Conservation (phyloP, 495 filamentous ascomycete species). For the Penicillium bialowiezense region DNA sequence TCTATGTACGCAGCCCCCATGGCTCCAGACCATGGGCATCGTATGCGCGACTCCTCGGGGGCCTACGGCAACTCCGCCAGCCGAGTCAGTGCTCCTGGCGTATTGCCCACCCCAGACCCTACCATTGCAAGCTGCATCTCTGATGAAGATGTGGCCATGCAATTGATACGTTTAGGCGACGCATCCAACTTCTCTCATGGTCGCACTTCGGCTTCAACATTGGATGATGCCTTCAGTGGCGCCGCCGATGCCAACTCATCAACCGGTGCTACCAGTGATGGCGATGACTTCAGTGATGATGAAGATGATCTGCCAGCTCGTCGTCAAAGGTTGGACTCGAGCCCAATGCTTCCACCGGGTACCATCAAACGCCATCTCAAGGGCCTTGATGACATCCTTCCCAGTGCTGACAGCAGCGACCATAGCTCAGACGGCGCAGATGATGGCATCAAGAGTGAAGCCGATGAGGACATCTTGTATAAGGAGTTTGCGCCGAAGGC, state of each 20-base stretch:
- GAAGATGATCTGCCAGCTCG: constrained; percentile 62
- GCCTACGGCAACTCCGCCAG: constrained; percentile 37
- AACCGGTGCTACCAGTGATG: constrained; percentile 73
- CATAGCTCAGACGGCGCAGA: constrained; percentile 61
- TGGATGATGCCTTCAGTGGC: constrained; percentile 88
- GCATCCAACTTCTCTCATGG: constrained; percentile 85
- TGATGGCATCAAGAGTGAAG: constrained; percentile 53
- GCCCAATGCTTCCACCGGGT: constrained; percentile 50
- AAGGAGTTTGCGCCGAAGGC: constrained; percentile 41
- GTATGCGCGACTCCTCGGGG: constrained; percentile 54
- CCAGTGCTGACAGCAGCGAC: constrained; percentile 66
- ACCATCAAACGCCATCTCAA: constrained; percentile 52
- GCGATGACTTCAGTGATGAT: constrained; percentile 73
- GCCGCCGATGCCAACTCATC: constrained; percentile 84
- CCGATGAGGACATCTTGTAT: constrained; percentile 44
- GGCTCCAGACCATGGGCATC: constrained; percentile 58
- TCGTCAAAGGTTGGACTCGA: constrained; percentile 59
- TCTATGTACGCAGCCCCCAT: constrained; percentile 52
- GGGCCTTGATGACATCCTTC: constrained; percentile 60
- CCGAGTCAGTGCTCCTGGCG: constrained; percentile 47
- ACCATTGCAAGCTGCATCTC: constrained; percentile 94
- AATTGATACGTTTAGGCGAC: constrained; percentile 93
- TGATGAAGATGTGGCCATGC: constrained; percentile 95
- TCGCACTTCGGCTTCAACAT: constrained; percentile 87
- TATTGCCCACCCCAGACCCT: constrained; percentile 88